Conservation (phyloP, 805 yeast species). For the Barnettozyma wickerhamii region DNA sequence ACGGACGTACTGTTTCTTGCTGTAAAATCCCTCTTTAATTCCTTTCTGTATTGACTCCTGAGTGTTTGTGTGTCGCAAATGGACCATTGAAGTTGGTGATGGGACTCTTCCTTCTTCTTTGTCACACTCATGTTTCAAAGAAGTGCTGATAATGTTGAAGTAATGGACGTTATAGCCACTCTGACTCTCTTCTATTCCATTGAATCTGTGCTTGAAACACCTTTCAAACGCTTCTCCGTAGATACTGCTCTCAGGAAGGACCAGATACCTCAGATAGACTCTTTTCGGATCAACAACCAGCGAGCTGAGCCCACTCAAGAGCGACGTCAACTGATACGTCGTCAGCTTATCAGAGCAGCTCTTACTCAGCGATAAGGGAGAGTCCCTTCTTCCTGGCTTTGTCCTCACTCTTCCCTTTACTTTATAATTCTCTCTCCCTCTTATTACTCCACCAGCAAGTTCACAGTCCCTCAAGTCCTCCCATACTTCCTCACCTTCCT, state of each 20-base stretch:
- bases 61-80: slow-evolving; percentile 18
- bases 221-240: slow-evolving; percentile 12
- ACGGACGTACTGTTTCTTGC: slow-evolving; percentile 41
- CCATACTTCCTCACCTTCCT: slow-evolving; percentile 25
- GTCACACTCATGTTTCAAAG: slow-evolving; percentile 13
- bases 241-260: slow-evolving; percentile 37
- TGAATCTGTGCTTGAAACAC: slow-evolving; percentile 17
- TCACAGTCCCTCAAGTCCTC: slow-evolving; percentile 9
- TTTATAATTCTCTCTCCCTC: slow-evolving; percentile 65
- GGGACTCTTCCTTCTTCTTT: slow-evolving; percentile 13
- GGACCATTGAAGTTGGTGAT: slow-evolving; percentile 26
- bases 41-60: slow-evolving; percentile 47
- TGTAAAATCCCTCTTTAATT: slow-evolving; percentile 51
- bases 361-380: slow-evolving; percentile 66
- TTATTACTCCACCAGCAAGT: slow-evolving; percentile 24
- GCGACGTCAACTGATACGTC: slow-evolving; percentile 53
- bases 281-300: slow-evolving; percentile 29
- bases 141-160: slow-evolving; percentile 9
- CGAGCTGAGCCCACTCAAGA: slow-evolving; percentile 44
- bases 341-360: slow-evolving; percentile 88
- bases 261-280: slow-evolving; percentile 42
- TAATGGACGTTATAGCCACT: neutral
- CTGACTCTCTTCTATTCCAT: neutral
- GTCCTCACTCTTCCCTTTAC: slow-evolving; percentile 71
- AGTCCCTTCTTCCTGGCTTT: slow-evolving; percentile 88